These are phyloP conservation scores for Boletus coccyginus DNA, from an alignment of 768 basidiomycete species.

Conservation along the genomic window DNA sequence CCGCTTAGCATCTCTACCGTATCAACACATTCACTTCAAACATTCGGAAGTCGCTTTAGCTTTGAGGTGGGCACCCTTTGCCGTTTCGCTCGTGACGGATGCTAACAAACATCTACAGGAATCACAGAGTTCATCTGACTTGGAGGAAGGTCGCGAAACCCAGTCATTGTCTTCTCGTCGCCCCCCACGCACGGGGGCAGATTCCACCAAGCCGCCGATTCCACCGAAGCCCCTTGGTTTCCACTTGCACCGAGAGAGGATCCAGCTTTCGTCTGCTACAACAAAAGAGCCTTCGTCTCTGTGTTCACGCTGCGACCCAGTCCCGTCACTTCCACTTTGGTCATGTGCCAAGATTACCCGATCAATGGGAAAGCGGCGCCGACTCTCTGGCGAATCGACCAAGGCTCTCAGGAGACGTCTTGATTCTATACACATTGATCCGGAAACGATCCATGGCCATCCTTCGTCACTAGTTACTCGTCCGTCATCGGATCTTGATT, in stretches of 20 bases:
- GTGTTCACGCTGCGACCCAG: constrained; percentile 5
- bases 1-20: neutral
- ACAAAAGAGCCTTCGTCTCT: neutral
- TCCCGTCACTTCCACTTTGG: constrained; percentile 7
- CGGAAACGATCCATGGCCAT: constrained; percentile 5
- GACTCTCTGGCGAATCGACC: neutral
- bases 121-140: neutral
- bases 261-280: neutral
- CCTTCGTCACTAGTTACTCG: neutral
- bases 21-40: neutral
- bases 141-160: neutral
- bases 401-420: constrained; percentile 9
- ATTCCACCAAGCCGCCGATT: constrained; percentile 1
- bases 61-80: neutral
- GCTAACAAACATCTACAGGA: neutral
- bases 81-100: no score
- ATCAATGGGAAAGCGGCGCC: constrained; percentile 7
- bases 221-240: constrained; percentile 2
- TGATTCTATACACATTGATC: constrained; percentile 2
- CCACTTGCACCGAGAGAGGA: neutral
- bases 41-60: neutral
- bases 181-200: neutral
- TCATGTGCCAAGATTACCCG: constrained; percentile 17
- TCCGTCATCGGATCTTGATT: neutral
- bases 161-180: neutral